Evolutionary conservation across 345 rosid species (phyloP).

Genomic region (Luvunga scandens): DNA sequence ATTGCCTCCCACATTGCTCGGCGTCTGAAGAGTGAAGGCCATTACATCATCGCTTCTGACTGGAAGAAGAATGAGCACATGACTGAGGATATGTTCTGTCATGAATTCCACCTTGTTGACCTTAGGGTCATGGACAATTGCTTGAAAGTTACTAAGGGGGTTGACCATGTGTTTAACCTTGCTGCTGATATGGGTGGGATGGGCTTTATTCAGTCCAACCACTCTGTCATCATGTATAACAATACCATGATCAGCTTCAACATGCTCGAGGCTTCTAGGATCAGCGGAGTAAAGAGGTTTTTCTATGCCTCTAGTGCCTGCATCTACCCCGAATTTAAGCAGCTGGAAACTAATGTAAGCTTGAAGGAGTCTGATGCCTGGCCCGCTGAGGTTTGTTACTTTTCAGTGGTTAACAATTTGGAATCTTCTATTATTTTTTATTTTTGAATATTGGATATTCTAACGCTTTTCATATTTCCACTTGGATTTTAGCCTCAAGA

Average conservation of each 20-base stretch:
- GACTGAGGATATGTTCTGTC: constrained; percentile 97
- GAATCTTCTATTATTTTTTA: neutral
- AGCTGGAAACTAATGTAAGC: constrained; percentile 96
- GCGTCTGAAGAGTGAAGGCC: constrained; percentile 93
- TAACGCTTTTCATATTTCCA: neutral
- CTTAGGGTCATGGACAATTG: constrained; percentile 98
- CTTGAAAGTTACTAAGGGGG: constrained; percentile 69
- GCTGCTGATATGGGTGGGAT: constrained; percentile 99
- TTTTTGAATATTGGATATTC: neutral
- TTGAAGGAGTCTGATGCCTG: constrained; percentile 98
- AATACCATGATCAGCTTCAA: constrained; percentile 99
- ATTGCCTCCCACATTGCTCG: constrained; percentile 98
- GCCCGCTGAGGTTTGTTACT: constrained; percentile 93
- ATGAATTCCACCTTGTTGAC: constrained; percentile 93
- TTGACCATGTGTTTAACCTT: constrained; percentile 93
- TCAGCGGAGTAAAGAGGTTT: constrained; percentile 87
- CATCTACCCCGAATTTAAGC: constrained; percentile 97
- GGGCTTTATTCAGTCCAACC: constrained; percentile 99
- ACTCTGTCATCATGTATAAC: constrained; percentile 96
- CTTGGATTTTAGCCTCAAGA: constrained; percentile 86
- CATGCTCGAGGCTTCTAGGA: constrained; percentile 95
- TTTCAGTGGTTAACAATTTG: neutral
- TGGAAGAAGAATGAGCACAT: constrained; percentile 99
- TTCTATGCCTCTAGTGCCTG: constrained; percentile 99
- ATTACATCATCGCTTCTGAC: constrained; percentile 93